These are phyloP conservation scores for bread wheat (Triticum aestivum) DNA, from an alignment of 176 grass and related monocot species.

Conservation along the genomic window DNA sequence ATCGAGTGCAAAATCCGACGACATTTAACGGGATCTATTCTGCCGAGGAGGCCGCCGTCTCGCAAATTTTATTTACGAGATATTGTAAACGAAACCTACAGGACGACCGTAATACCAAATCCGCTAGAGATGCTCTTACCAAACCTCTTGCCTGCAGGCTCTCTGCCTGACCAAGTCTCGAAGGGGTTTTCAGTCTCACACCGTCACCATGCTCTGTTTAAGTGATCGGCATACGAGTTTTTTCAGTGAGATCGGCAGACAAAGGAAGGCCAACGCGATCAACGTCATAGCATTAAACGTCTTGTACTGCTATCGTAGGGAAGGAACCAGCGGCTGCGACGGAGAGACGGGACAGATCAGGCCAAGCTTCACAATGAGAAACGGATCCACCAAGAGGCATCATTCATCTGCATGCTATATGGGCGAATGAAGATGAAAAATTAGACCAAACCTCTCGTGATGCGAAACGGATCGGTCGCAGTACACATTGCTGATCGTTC, in stretches of 20 bases:
- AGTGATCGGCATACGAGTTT: too few species aligned
- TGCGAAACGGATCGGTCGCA: slow-evolving; percentile 9
- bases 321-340: too few species aligned
- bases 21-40: too few species aligned
- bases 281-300: not conserved
- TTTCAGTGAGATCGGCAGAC: not conserved
- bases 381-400: slow-evolving; percentile 13
- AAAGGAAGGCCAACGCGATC: too few species aligned
- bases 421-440: not conserved
- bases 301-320: not conserved
- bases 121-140: too few species aligned
- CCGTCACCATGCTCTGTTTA: not conserved
- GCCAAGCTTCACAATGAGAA: slow-evolving; percentile 8
- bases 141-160: too few species aligned
- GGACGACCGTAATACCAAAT: too few species aligned
- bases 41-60: too few species aligned
- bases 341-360: not conserved
- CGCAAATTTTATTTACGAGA: too few species aligned
- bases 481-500: not conserved
- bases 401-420: too few species aligned
- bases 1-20: too few species aligned
- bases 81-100: too few species aligned
- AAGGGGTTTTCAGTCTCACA: not conserved
- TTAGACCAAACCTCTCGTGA: not conserved
- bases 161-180: not conserved